Evolutionary conservation across 2,329 filamentous ascomycete genomes (phyloP).

Genomic region (Dactylellina parvicollis): DNA sequence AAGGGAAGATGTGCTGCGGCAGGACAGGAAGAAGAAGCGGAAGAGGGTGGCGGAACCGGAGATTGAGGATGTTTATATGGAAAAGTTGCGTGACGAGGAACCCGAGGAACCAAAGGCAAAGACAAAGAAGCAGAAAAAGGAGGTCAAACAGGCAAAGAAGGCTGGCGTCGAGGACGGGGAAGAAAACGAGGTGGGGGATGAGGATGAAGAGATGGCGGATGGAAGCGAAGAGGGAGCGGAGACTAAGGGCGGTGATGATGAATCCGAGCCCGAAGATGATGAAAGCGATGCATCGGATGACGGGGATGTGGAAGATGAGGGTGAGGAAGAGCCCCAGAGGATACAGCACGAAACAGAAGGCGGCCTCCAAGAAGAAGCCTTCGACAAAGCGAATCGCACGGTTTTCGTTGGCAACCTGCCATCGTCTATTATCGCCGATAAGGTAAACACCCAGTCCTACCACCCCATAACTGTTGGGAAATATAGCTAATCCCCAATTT

Average conservation of each 20-base stretch:
- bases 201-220: slow-evolving; percentile 68
- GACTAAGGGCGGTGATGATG: slow-evolving; percentile 55
- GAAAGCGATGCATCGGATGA: slow-evolving; percentile 58
- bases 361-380: slow-evolving; percentile 65
- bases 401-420: slow-evolving; percentile 95
- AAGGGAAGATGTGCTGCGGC: slow-evolving; percentile 52
- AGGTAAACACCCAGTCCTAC: slow-evolving; percentile 70
- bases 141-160: slow-evolving; percentile 61
- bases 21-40: slow-evolving; percentile 56
- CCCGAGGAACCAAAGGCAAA: slow-evolving; percentile 60
- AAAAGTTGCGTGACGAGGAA: slow-evolving; percentile 67
- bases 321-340: slow-evolving; percentile 56
- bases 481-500: slow-evolving; percentile 63
- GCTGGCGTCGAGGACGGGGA: no score
- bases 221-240: slow-evolving; percentile 61
- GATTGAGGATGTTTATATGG: slow-evolving; percentile 42
- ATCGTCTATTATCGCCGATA: slow-evolving; percentile 80
- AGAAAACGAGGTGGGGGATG: slow-evolving; percentile 65
- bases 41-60: slow-evolving; percentile 47
- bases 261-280: slow-evolving; percentile 60
- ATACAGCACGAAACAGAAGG: slow-evolving; percentile 66
- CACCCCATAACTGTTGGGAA: slow-evolving; percentile 76
- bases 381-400: slow-evolving; percentile 88
- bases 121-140: slow-evolving; percentile 59
- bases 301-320: slow-evolving; percentile 56